Base-by-base conservation (phyloP, 257 asterid genomes). In the Ligustrum vulgare region DNA sequence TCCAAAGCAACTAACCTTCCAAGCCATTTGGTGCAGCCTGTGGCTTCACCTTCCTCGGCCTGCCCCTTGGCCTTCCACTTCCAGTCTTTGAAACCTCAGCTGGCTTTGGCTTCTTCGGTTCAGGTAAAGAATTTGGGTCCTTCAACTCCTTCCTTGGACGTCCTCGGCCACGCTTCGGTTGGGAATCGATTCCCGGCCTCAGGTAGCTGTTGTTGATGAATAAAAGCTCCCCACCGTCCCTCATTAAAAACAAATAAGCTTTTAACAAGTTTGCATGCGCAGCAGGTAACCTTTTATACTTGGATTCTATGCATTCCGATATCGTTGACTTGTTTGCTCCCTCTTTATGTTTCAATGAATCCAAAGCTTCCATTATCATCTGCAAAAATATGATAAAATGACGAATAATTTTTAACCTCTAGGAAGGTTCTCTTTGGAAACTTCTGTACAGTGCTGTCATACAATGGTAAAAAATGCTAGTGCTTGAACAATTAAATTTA, bases 81-180 rank as follows among this genome's bases (percentile, higher is more conserved):
- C 88, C 90, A 0, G 86, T 54, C 75, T 72, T 76, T 0, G 92
- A 82, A 31, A 43, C 83, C 5, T 83, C 76, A 10, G 81, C 79
- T 22, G 86, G 81, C 86, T 93, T 93, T 4, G 86, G 77, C 76
- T 93, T 93, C 86, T 91, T 91, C 16, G 89, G 86, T 23, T 84
- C 86, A 32, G 97, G 91, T 60, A 91, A 88, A 0, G 89, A 91
- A 74, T 86, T 88, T 39, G 97, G 93, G 33, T 88, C 91, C 86
- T 91, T 93, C 81, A 96, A 91, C 31, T 88, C 91, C 86, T 91
- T 93, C 81, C 86, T 88, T 1, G 98, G 98, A 25, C 98, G 84
- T 70, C 98, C 98, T 0, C 97, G 85, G 77, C 98, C 98, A 0
- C 96, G 92, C 75, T 87, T 87, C 0, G 68, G 81, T 41, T 89